phyloP scores from a whole-genome alignment of 306 rosid species.

The Cajanus cajan region DNA sequence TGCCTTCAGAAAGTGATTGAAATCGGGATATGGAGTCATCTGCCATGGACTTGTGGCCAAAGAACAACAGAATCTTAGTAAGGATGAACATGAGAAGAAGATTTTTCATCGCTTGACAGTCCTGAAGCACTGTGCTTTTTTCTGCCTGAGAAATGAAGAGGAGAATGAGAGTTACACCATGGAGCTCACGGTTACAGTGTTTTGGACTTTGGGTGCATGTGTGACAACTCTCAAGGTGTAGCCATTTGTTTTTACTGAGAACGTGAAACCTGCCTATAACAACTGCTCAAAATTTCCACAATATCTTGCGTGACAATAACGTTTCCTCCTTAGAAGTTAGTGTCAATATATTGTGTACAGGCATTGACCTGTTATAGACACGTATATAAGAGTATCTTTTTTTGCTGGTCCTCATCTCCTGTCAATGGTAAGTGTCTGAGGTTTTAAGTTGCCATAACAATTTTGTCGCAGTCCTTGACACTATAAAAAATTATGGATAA shows the following conservation, averaged over 20 bases:
- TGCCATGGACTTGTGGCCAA: not conserved
- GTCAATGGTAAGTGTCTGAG: not conserved
- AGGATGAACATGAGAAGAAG: not conserved
- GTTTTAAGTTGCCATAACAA: not conserved
- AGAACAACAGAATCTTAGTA: slow-evolving; percentile 12
- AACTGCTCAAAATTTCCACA: not conserved
- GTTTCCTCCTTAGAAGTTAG: not conserved
- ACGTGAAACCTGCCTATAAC: not conserved
- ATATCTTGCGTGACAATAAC: not conserved
- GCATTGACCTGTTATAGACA: not conserved
- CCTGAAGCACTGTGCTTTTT: slow-evolving; percentile 24
- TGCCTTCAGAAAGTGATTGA: slow-evolving; percentile 33
- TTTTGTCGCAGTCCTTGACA: not conserved
- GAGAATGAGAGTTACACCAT: not conserved
- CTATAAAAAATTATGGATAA: not conserved
- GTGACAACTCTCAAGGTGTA: not conserved
- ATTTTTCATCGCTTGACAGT: not conserved
- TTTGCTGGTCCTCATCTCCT: not conserved
- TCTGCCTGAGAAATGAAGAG: not conserved
- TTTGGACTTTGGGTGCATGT: not conserved
- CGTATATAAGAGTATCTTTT: not conserved
- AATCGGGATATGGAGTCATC: slow-evolving; percentile 1
- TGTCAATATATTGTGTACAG: not conserved
- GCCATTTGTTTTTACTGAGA: not conserved
- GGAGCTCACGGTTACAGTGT: not conserved